Evolutionary conservation across 257 asterid species (phyloP).

Genomic region (Voacanga thouarsii): DNA sequence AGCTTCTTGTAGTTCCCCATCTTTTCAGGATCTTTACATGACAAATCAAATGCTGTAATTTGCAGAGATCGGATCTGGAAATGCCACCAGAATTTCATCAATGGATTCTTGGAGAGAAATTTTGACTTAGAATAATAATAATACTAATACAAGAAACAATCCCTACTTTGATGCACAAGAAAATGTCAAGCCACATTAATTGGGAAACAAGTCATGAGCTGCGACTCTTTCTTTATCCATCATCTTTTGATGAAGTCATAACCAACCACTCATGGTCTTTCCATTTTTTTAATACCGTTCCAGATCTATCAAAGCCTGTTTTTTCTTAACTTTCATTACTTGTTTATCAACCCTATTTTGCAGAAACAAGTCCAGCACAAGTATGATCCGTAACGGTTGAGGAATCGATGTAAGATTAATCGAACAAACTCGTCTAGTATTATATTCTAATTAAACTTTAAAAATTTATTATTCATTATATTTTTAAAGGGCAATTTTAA

Average conservation of each 20-base stretch:
- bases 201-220: neutral
- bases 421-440: no score
- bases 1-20: neutral
- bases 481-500: no score
- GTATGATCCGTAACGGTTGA: neutral
- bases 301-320: neutral
- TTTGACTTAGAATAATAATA: neutral
- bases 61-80: neutral
- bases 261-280: neutral
- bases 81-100: neutral
- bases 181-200: constrained; percentile 5
- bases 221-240: neutral
- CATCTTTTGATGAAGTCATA: neutral
- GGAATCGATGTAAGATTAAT: neutral
- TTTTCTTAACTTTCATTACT: neutral
- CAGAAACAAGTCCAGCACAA: neutral
- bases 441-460: no score
- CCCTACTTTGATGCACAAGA: neutral
- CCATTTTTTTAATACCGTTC: neutral
- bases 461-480: no score
- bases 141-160: neutral
- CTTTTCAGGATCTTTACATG: neutral
- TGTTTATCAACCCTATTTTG: neutral
- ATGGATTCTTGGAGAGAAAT: neutral
- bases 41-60: neutral